These are phyloP conservation scores for Eimeria tenella DNA, from an alignment of 169 alveolate genomes.

Conservation along the genomic window DNA sequence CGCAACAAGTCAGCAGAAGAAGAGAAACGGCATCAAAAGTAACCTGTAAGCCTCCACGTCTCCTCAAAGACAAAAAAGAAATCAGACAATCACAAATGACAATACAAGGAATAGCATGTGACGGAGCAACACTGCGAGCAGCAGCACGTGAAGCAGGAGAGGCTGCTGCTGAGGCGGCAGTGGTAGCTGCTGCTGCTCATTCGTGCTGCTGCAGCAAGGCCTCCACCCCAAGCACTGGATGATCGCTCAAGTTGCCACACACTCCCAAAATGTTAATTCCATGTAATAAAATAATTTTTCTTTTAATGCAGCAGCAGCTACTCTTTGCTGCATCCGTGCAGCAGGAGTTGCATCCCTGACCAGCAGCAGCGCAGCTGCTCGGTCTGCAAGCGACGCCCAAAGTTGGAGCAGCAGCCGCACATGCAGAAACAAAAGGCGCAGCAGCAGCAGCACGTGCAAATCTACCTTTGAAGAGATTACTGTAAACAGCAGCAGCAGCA, in stretches of 20 bases:
- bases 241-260: too few species aligned
- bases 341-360: not conserved
- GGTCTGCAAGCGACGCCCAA: not conserved
- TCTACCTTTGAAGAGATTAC: not conserved
- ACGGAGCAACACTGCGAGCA: not conserved
- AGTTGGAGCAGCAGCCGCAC: not conserved
- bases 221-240: too few species aligned
- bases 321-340: too few species aligned
- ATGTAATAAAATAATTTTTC: not conserved
- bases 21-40: not conserved
- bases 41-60: not conserved
- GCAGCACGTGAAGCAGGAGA: not conserved
- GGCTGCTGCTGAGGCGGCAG: too few species aligned
- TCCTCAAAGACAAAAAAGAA: not conserved
- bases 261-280: not conserved
- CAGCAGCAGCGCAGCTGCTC: not conserved
- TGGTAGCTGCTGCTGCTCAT: constrained; percentile 2
- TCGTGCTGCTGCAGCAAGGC: not conserved
- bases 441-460: constrained; percentile 8
- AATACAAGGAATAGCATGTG: not conserved
- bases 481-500: constrained; percentile 9
- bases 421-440: not conserved
- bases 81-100: not conserved
- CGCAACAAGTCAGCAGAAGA: not conserved
- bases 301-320: too few species aligned